Conservation (phyloP, 108 stramenopile species). For the Pseudonitzschia multiseries region DNA sequence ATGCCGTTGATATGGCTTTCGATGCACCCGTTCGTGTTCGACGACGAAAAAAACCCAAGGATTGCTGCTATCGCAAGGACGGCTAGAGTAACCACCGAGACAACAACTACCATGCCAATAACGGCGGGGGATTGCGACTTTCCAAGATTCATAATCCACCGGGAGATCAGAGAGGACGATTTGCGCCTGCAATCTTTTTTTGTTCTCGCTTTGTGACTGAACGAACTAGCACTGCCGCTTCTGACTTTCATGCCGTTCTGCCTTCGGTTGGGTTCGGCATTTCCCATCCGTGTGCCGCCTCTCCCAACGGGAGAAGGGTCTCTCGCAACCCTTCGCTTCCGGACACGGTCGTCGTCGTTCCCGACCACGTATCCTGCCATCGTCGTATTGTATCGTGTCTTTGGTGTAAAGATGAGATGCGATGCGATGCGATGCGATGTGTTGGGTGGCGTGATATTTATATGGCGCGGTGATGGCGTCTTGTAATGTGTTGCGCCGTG, state of each 20-base stretch:
- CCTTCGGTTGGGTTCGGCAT: background rate
- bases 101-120: background rate
- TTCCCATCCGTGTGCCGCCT: background rate
- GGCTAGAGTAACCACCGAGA: background rate
- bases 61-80: background rate
- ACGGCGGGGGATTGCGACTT: background rate
- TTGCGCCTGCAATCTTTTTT: background rate
- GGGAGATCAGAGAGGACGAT: background rate
- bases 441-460: background rate
- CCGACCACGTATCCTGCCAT: background rate
- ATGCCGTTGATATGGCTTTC: slow-evolving; percentile 13
- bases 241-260: background rate
- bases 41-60: background rate
- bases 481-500: no score
- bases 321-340: background rate
- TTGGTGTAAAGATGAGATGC: background rate
- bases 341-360: background rate
- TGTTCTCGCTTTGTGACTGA: background rate
- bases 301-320: background rate
- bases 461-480: no score
- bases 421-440: no score
- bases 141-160: background rate
- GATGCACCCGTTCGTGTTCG: background rate
- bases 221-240: background rate
- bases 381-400: background rate